Evolutionary conservation across 1,139 yeast genomes (phyloP).

Genomic region (Sugiyamaella castrensis): DNA sequence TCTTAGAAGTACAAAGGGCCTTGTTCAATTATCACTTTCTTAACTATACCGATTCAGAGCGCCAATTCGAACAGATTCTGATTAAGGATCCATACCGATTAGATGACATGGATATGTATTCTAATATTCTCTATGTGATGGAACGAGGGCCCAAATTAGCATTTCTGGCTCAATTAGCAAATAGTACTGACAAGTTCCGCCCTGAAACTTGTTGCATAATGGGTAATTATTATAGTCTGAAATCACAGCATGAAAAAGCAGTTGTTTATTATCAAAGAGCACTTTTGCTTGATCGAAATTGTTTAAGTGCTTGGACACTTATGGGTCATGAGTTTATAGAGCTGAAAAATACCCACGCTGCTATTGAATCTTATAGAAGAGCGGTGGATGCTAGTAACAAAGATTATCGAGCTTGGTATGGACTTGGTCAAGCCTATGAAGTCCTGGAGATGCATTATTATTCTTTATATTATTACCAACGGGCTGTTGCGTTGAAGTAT

Average conservation of each 20-base stretch:
- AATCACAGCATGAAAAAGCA: constrained; percentile 92
- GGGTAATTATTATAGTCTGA: constrained; percentile 90
- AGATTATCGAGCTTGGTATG: constrained; percentile 98
- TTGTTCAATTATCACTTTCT: constrained; percentile 73
- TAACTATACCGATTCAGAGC: constrained; percentile 78
- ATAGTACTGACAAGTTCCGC: constrained; percentile 77
- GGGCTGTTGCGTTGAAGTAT: constrained; percentile 74
- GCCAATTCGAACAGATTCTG: constrained; percentile 71
- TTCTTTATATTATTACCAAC: constrained; percentile 86
- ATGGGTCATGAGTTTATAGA: constrained; percentile 99
- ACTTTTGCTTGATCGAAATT: constrained; percentile 70
- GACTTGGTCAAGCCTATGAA: constrained; percentile 96
- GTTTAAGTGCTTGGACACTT: constrained; percentile 92
- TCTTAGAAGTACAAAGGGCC: constrained; percentile 76
- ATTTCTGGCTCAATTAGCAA: constrained; percentile 80
- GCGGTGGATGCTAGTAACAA: constrained; percentile 88
- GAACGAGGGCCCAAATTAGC: constrained; percentile 84
- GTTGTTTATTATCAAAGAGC: constrained; percentile 92
- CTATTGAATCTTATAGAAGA: constrained; percentile 89
- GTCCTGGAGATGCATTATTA: constrained; percentile 93
- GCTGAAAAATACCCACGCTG: constrained; percentile 93
- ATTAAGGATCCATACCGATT: constrained; percentile 78
- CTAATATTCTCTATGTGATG: constrained; percentile 92
- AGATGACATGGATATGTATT: constrained; percentile 87
- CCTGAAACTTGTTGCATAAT: constrained; percentile 95